Evolutionary conservation across 2,329 filamentous ascomycete species (phyloP).

Genomic region (Ophiocordyceps australis): DNA sequence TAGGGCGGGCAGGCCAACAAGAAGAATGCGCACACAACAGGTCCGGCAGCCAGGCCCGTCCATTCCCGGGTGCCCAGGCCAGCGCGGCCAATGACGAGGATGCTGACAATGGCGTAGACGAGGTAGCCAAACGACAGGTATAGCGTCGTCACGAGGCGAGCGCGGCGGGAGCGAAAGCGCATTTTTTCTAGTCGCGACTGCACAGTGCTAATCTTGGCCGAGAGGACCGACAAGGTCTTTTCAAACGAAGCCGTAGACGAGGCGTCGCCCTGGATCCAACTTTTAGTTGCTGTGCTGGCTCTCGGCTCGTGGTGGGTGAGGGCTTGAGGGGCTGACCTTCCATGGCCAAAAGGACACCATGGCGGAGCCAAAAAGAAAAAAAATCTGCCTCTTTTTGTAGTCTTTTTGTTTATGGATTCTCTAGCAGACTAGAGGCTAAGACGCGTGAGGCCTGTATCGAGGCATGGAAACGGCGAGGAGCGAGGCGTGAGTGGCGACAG

Average conservation of each 20-base stretch:
- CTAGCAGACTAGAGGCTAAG: too few species aligned
- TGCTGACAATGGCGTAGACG: slow-evolving; percentile 63
- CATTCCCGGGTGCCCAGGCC: slow-evolving; percentile 66
- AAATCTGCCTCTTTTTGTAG: too few species aligned
- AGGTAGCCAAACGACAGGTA: slow-evolving; percentile 86
- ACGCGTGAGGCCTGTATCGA: too few species aligned
- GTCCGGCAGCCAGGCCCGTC: slow-evolving; percentile 58
- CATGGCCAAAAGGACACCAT: slow-evolving; percentile 8
- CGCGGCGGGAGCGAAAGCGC: slow-evolving; percentile 54
- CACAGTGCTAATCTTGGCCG: slow-evolving; percentile 62
- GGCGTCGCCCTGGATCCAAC: slow-evolving; percentile 45
- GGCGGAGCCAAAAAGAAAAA: neutral
- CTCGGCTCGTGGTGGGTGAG: neutral
- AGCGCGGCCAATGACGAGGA: slow-evolving; percentile 69
- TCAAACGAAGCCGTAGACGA: slow-evolving; percentile 85
- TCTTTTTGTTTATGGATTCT: too few species aligned
- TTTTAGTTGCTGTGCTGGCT: slow-evolving; percentile 3
- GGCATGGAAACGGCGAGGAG: neutral
- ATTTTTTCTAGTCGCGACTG: slow-evolving; percentile 57
- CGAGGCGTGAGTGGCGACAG: neutral
- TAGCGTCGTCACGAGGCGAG: slow-evolving; percentile 74
- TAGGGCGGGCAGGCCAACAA: slow-evolving; percentile 30
- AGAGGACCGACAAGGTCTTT: slow-evolving; percentile 68
- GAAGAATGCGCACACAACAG: too few species aligned
- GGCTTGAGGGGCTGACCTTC: slow-evolving; percentile 3